Conservation (phyloP, 768 basidiomycete genomes). For the Boletus tylopilopsis region DNA sequence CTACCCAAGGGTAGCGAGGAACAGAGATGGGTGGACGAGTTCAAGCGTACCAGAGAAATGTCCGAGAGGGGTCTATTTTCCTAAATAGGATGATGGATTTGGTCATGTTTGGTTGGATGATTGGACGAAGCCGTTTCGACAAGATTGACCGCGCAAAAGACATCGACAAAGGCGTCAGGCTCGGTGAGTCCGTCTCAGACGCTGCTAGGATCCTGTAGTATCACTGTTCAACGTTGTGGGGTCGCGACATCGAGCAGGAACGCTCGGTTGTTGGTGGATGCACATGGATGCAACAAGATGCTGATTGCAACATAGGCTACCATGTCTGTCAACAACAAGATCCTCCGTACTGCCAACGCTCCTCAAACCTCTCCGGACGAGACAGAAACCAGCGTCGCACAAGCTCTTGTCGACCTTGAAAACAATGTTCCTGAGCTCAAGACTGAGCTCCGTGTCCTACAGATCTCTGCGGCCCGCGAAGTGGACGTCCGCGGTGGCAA, state of each 20-base stretch:
- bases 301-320: conserved; percentile 29
- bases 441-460: conserved; percentile 89
- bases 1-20: conserved; percentile 76
- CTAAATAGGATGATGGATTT: conserved; percentile 18
- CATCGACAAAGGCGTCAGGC: conserved; percentile 59
- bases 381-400: conserved; percentile 86
- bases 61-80: conserved; percentile 7
- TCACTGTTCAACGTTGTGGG: conserved; percentile 17
- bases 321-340: conserved; percentile 85
- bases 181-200: conserved; percentile 56
- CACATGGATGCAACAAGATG: conserved; percentile 39
- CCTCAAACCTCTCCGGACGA: conserved; percentile 87
- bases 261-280: conserved; percentile 56
- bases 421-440: conserved; percentile 99
- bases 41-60: conserved; percentile 56
- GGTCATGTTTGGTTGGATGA: conserved; percentile 29
- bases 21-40: conserved; percentile 83
- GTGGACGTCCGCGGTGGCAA: conserved; percentile 99
- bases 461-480: conserved; percentile 98
- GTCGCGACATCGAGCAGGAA: conserved; percentile 16
- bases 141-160: conserved; percentile 19
- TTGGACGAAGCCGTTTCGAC: conserved; percentile 5
- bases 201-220: conserved; percentile 15
- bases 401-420: conserved; percentile 96
- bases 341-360: conserved; percentile 94